These are phyloP conservation scores for Letharia lupina DNA, from an alignment of 495 filamentous ascomycete species.

Conservation along the genomic window DNA sequence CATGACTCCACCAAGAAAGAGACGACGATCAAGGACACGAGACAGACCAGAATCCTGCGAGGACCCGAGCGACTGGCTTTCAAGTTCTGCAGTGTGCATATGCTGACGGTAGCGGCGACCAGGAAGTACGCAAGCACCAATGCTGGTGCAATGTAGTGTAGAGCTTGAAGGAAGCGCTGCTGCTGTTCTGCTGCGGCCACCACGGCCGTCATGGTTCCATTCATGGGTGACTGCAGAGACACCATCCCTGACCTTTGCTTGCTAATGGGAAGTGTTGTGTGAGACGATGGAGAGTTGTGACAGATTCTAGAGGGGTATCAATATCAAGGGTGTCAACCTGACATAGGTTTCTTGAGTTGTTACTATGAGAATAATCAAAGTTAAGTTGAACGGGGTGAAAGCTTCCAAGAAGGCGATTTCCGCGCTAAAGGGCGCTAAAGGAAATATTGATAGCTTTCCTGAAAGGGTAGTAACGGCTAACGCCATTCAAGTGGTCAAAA, in stretches of 20 bases:
- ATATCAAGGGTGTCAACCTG: not conserved
- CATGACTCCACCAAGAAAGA: constrained; percentile 33
- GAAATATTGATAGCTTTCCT: not conserved
- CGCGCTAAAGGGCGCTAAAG: not conserved
- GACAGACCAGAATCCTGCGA: constrained; percentile 38
- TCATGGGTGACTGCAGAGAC: not conserved
- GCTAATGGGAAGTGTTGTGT: not conserved
- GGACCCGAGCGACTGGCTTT: constrained; percentile 34
- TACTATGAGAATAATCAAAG: not conserved
- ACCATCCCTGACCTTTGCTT: not conserved
- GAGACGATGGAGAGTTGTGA: not conserved
- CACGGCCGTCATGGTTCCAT: not conserved
- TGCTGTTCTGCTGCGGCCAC: not conserved
- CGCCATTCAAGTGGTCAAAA: not conserved
- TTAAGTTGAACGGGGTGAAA: not conserved
- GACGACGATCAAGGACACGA: constrained; percentile 40
- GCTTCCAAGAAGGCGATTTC: not conserved
- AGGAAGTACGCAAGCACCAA: constrained; percentile 49
- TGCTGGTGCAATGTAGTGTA: constrained; percentile 50
- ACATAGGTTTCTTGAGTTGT: not conserved
- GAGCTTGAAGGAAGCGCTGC: constrained; percentile 12
- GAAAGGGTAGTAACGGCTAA: not conserved
- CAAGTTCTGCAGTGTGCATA: constrained; percentile 48
- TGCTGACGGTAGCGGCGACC: constrained; percentile 39
- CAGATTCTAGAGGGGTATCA: not conserved